Evolutionary conservation across 345 rosid genomes (phyloP), one percentile per base, ranked within the genome.

Genomic region (Populus simonii): DNA sequence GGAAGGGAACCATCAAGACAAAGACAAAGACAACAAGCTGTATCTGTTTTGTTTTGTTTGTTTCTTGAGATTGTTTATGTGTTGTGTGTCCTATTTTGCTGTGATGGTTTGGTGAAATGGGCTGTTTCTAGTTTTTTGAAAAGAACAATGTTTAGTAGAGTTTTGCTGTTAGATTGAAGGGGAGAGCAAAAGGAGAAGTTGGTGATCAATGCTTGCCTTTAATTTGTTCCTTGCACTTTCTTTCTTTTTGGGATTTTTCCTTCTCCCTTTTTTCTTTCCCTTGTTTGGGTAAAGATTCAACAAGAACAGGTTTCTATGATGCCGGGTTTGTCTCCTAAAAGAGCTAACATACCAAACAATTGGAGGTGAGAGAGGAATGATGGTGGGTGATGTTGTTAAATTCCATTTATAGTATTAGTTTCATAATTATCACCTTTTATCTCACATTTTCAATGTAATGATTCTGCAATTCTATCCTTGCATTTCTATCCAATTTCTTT

Each of bases 301-400:
- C 38, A 16, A 62, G 71, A 72, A 15, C n/a, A 59, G 65, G 78
- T 73, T 74, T 79, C 79, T 80, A 76, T 81, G 86, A 73, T 81
- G 82, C 93, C 98, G 85, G 77, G 74, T 83, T 84, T 81, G 81
- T 77, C 86, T 90, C 91, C 92, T 88, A 79, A 79, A 88, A 88
- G 83, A 76, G 59, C 89, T 89, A 86, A 75, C 82, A 77, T 76
- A 81, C 92, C 98, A 82, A 86, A 89, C 94, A 92, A 72, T 85
- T 89, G 92, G 92, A 85, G 83, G 89, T 83, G 78, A 76, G 78
- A 53, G 63, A 81, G 78, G 69, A 71, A 47, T 75, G 68, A 70
- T 68, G 73, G 55, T 27, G 75, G 75, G n/a, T 71, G 79, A 51
- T 33, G 74, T 80, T 18, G 74, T 80, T 72, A 41, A 41, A 47